Evolutionary conservation across 2,329 filamentous ascomycete genomes (phyloP), one percentile per base, ranked within the genome.

Genomic region (Periglandula ipomoeae): DNA sequence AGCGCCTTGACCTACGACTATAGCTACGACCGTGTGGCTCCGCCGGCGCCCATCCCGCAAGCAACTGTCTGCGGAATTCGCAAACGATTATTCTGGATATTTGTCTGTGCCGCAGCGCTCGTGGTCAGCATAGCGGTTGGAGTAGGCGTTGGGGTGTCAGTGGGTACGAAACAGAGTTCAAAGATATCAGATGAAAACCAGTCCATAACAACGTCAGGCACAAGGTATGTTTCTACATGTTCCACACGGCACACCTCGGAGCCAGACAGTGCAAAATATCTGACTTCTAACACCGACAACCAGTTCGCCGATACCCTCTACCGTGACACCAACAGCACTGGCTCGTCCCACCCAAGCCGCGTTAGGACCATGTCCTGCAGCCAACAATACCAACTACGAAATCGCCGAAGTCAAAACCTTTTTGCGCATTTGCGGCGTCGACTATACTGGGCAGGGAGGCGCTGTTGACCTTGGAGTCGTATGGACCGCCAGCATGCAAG

Each of bases 351-450:
- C 52, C 9, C 30, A 51, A 26, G 50, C 58, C 1, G 56, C 59
- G 4, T 58, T 61, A 24, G 58, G 62, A 2, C 61, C 65, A 42
- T 75, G 72, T 46, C 71, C 72, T 0, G 62, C 60, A 1, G 63
- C 66, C 13, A 73, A 73, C 55, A 67, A 69, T 47, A 74, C 71
- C 1, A 55, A 63, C n/a, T 74, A 70, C 54, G 46, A 59, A 22
- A 69, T 71, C 1, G 65, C 69, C 1, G 63, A 64, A 8, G 69
- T 68, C 3, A 56, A 64, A 52, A 57, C 50, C 8, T 76, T 75
- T 60, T 53, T 68, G 20, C 70, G 69, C 6, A 46, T 70, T 17
- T 75, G 72, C 56, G 72, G 70, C 26, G 56, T 73, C 48, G 72
- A 76, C 58, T 73, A 70, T 55, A 65, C 59, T 51, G 64, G 65